Base-by-base conservation (phyloP, 257 asterid genomes). In the Fraxinus cuspidata region DNA sequence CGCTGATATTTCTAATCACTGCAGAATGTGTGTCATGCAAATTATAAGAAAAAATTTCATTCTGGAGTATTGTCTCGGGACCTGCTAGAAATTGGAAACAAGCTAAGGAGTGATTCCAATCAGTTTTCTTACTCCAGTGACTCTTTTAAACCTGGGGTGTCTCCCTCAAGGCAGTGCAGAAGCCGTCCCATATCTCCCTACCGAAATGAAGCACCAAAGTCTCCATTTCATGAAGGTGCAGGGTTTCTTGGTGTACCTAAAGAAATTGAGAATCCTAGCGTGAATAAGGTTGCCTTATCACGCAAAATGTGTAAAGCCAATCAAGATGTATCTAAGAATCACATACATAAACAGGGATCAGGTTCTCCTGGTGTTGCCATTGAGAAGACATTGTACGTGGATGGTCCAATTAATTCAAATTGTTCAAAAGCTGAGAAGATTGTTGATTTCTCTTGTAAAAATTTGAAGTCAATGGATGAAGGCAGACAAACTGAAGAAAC, bases 131-230 rank as follows among this genome's bases (percentile, higher is more conserved):
- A 79, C 75, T 38, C 87, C 19, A 82, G 49, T 10, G 88, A 88
- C 72, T 82, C 89, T 3, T 67, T 47, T 67, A 84, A 72, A 75
- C 77, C 89, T 13, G 91, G 89, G n/a, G 86, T 81, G 76, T 92
- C 98, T 70, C 92, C 93, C 51, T 73, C 86, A 60, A 87, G 93
- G 84, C 89, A 86, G 25, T 81, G 82, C 75, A 79, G 96, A 82
- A 89, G 96, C 25, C 97, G 92, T 2, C 91, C 79, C 84, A 84
- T 90, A 77, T 93, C 98, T 78, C 99, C 99, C 23, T 90, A 87
- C 73, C 83, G 98, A 70, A 93, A 92, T 44, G 93, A 90, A 66
- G 83, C 92, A 11, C 93, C 97, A 23, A 88, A 75, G 80, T 92
- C 98, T 78, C 92, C 97, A 42, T 93, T 90, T 70, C 90, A 83